A percentile compares a stretch with the other conserved stretches of the same genome.
Conservation (phyloP, 768 basidiomycete genomes). For the Cyclocybe aegerita region DNA sequence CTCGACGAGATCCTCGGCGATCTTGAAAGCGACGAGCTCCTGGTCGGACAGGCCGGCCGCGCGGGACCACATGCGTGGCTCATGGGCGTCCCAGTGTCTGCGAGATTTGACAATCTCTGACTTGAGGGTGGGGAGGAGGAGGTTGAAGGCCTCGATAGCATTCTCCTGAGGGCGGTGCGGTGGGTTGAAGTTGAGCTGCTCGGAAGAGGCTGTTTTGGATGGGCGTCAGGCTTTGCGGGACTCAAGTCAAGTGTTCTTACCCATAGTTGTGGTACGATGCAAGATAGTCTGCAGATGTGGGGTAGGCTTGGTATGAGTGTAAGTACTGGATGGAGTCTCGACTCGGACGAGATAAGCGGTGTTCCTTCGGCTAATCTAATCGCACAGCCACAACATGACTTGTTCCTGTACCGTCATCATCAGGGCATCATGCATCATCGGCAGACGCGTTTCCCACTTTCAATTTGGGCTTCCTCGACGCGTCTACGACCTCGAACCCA, state of each 20-base stretch:
- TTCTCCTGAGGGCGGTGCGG: constrained; percentile 60
- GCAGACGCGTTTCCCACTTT: no score
- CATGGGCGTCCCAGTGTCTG: constrained; percentile 69
- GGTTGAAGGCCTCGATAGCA: constrained; percentile 65
- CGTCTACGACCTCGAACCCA: no score
- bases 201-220: constrained; percentile 46
- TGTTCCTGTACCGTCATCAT: no score
- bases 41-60: constrained; percentile 51
- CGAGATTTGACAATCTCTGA: constrained; percentile 66
- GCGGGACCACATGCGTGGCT: constrained; percentile 70
- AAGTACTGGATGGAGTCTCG: not conserved
- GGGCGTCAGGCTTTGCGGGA: not conserved
- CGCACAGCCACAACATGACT: no score
- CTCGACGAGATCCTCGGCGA: constrained; percentile 43
- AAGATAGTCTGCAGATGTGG: not conserved
- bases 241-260: constrained; percentile 2
- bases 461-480: no score
- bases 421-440: no score
- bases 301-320: no score
- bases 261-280: no score
- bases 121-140: constrained; percentile 57
- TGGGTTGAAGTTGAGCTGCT: constrained; percentile 55
- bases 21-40: constrained; percentile 50
- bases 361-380: no score
- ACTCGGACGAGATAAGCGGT: not conserved